A percentile compares a stretch with the other conserved stretches of the same genome.
Conservation (phyloP, 2,329 filamentous ascomycete species). For the Scedosporium apiospermum region DNA sequence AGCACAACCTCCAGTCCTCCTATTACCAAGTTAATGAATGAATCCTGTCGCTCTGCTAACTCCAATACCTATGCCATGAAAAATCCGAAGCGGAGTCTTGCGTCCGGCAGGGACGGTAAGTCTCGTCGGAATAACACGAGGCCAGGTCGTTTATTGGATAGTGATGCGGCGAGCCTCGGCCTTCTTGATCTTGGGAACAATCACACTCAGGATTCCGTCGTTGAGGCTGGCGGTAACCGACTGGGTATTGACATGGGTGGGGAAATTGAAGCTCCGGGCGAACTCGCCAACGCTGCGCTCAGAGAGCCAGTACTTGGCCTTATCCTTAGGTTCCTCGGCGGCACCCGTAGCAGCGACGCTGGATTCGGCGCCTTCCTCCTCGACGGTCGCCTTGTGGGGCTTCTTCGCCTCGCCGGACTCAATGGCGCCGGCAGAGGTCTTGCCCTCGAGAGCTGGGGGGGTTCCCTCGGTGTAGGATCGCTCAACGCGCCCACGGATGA, state of each 20-base stretch:
- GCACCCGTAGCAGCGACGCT: background rate
- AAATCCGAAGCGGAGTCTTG: background rate
- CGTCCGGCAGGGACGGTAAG: background rate
- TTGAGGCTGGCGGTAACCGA: slow-evolving; percentile 51
- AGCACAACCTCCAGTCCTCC: background rate
- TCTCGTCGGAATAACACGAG: background rate
- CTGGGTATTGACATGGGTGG: slow-evolving; percentile 52
- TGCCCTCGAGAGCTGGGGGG: slow-evolving; percentile 19
- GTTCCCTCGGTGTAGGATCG: slow-evolving; percentile 49
- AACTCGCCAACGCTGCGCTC: slow-evolving; percentile 61
- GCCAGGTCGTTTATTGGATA: slow-evolving; percentile 32
- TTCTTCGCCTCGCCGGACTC: slow-evolving; percentile 28
- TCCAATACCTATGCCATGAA: background rate
- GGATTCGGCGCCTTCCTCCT: slow-evolving; percentile 41
- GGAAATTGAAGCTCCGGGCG: slow-evolving; percentile 59
- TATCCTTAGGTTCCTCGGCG: slow-evolving; percentile 21
- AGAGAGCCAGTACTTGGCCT: slow-evolving; percentile 59
- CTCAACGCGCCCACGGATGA: slow-evolving; percentile 61
- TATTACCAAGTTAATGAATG: too few relatives aligned
- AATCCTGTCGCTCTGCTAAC: background rate
- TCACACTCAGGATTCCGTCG: slow-evolving; percentile 55
- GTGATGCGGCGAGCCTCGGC: slow-evolving; percentile 44
- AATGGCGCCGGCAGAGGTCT: slow-evolving; percentile 18
- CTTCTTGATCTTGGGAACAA: slow-evolving; percentile 58
- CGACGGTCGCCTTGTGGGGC: slow-evolving; percentile 52